Base-by-base conservation (phyloP, 148 eudicot species). In the Chenopodium album region DNA sequence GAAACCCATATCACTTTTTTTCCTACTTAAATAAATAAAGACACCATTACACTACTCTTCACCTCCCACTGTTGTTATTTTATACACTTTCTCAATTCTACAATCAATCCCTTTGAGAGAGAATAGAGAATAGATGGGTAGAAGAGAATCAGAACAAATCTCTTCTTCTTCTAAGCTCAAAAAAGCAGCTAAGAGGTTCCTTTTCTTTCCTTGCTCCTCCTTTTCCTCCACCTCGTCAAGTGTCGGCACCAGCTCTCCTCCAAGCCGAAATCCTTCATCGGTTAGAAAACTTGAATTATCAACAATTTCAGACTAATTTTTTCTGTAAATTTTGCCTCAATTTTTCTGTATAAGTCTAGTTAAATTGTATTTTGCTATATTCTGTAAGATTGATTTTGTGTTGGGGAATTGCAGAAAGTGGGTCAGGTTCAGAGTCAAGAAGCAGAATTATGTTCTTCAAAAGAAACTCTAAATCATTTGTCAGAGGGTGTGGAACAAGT, bases 181-280 rank as follows among this genome's bases (percentile, higher is more conserved):
- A 81, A 87, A 65, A 78, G 83, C 79, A 0, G 86, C 80, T 2
- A 82, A 75, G 80, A 89, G 84, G 80, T 75, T 87, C 19, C 78
- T 84, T 23, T 81, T 86, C 32, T 83, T 86, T 32, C 84, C 92
- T 28, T 89, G 90, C 37, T 81, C 85, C 41, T 80, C 90, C 19
- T 85, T 87, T 37, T 82, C 89, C 32, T 78, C 86, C 41, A 17
- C 74, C 32, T 2, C 85, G 22, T 2, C 68, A 13, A 41, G 26
- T 73, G 59, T 54, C 60, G 19, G 60, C 60, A 13, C 17, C 60
- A 17, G 60, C 14, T 12, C 54, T 50, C 10, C 11, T 12, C 54
- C 82, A 2, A 77, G 77, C 26, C 59, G 71, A 34, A 50, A 73
- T 75, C 46, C 77, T 73, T 50, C 69, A 4, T 34, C 37, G 37